Evolutionary conservation across 108 stramenopile genomes (phyloP).

Genomic region (Conticribra weissflogii): DNA sequence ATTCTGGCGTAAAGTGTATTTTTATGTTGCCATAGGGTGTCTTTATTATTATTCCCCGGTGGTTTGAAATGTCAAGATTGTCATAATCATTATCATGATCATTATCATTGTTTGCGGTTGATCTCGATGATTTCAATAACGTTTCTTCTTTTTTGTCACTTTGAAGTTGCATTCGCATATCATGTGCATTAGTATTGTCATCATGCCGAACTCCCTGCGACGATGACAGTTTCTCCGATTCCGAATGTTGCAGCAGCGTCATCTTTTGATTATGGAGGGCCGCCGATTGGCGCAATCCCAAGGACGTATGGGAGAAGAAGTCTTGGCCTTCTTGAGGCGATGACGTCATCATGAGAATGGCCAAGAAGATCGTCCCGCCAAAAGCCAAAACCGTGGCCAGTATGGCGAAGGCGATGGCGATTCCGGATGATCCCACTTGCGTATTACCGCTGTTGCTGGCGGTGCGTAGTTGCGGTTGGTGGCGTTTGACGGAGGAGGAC

Average conservation of each 20-base stretch:
- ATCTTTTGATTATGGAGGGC: too few species aligned
- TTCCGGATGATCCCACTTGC: not conserved
- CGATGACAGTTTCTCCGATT: too few species aligned
- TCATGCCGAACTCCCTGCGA: too few species aligned
- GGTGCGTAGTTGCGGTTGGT: too few species aligned
- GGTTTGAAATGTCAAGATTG: not conserved
- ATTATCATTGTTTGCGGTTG: too few species aligned
- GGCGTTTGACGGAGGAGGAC: too few species aligned
- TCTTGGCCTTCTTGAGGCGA: not conserved
- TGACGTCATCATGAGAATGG: not conserved
- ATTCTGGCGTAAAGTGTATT: conserved; percentile 61
- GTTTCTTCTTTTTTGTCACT: not conserved
- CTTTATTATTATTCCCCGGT: conserved; percentile 12
- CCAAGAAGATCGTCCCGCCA: not conserved
- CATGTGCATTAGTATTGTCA: too few species aligned
- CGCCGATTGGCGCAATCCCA: not conserved
- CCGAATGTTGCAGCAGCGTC: too few species aligned
- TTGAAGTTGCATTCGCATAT: too few species aligned
- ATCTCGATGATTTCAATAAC: not conserved
- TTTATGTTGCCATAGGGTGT: conserved; percentile 52
- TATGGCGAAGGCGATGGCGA: not conserved
- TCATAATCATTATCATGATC: too few species aligned
- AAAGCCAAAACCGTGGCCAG: not conserved
- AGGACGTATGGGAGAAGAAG: not conserved
- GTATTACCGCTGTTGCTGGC: not conserved